These are phyloP conservation scores for Capsicum rhomboideum DNA, from an alignment of 257 asterid genomes.

Conservation along the genomic window DNA sequence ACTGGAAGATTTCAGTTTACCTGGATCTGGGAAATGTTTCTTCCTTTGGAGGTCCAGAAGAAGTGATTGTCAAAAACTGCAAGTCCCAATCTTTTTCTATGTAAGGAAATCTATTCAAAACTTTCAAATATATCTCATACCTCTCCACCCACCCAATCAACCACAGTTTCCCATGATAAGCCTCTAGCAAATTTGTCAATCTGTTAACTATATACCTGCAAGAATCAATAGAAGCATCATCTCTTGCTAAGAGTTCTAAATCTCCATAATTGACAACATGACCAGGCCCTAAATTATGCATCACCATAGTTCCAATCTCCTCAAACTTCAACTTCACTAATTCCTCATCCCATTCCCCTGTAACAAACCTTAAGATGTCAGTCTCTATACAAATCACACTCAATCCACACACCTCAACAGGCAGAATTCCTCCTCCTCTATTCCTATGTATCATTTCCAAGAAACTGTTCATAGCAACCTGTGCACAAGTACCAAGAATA, in stretches of 20 bases:
- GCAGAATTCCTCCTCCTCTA: slow-evolving; percentile 27
- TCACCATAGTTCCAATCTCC: slow-evolving; percentile 35
- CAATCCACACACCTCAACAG: slow-evolving; percentile 43
- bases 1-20: slow-evolving; percentile 19
- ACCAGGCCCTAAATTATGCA: slow-evolving; percentile 24
- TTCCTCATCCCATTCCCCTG: slow-evolving; percentile 44
- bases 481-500: slow-evolving; percentile 59
- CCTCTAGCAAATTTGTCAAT: slow-evolving; percentile 33
- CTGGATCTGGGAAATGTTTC: slow-evolving; percentile 79
- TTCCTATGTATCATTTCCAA: slow-evolving; percentile 30
- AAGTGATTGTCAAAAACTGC: slow-evolving; percentile 65
- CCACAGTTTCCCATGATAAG: slow-evolving; percentile 45
- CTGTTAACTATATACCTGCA: slow-evolving; percentile 35
- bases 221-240: slow-evolving; percentile 25
- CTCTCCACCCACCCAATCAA: slow-evolving; percentile 53
- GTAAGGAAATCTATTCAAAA: slow-evolving; percentile 56
- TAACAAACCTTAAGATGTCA: slow-evolving; percentile 43
- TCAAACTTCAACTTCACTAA: slow-evolving; percentile 39
- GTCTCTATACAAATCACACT: slow-evolving; percentile 41
- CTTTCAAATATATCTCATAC: slow-evolving; percentile 53
- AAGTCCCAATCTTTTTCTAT: slow-evolving; percentile 72
- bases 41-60: slow-evolving; percentile 35
- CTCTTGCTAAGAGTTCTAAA: slow-evolving; percentile 30
- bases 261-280: slow-evolving; percentile 63
- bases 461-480: slow-evolving; percentile 45